These are phyloP conservation scores for Coccomyxa sp. DNA, from an alignment of 139 green algal genomes.

Conservation along the genomic window DNA sequence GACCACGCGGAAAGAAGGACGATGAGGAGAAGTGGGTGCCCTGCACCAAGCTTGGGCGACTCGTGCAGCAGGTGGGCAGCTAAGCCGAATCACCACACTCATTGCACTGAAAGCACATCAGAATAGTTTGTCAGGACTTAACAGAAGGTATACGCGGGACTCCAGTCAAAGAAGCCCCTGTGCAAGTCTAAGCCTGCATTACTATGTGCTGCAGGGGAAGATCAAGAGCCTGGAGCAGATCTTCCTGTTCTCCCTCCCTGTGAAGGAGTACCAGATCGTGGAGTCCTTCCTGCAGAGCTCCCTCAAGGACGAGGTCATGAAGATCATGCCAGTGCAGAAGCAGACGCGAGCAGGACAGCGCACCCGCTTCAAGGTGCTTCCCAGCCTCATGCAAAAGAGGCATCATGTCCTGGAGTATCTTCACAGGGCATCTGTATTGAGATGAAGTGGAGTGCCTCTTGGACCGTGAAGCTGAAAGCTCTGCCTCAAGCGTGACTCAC, in stretches of 20 bases:
- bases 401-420: too few relatives aligned
- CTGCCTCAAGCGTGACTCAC: too few relatives aligned
- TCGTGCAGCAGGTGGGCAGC: constrained; percentile 96
- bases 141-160: too few relatives aligned
- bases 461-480: background rate
- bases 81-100: too few relatives aligned
- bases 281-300: constrained; percentile 79
- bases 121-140: too few relatives aligned
- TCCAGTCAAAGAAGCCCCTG: too few relatives aligned
- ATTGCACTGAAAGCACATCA: too few relatives aligned
- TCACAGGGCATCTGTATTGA: too few relatives aligned
- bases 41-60: constrained; percentile 96
- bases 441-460: background rate
- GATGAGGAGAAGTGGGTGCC: constrained; percentile 98
- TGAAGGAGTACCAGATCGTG: constrained; percentile 98
- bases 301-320: constrained; percentile 96
- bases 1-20: constrained; percentile 71
- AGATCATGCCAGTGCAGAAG: constrained; percentile 99
- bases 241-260: constrained; percentile 98
- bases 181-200: too few relatives aligned
- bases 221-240: constrained; percentile 99
- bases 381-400: too few relatives aligned
- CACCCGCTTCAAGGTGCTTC: constrained; percentile 97
- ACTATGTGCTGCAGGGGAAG: constrained; percentile 75
- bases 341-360: constrained; percentile 99